A percentile compares a stretch with the other conserved stretches of the same genome.
phyloP scores from a whole-genome alignment of 2,329 filamentous ascomycete genomes.

The Calonectria crousiana region DNA sequence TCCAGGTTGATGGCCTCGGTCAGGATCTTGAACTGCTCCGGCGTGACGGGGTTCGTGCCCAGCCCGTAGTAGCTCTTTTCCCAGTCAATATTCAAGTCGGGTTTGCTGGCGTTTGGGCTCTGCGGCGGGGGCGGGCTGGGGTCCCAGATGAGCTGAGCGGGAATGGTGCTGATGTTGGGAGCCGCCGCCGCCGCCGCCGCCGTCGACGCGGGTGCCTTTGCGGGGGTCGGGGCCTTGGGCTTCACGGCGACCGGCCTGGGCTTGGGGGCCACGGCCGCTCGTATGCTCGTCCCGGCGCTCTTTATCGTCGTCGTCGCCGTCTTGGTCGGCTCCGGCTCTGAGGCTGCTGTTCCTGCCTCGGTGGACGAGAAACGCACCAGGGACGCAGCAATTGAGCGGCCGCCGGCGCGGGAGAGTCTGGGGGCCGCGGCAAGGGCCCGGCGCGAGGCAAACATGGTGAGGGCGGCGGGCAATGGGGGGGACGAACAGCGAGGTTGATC shows the following conservation, averaged over 20 bases:
- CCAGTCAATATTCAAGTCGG: constrained; percentile 74
- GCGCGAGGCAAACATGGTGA: constrained; percentile 45
- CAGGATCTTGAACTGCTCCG: constrained; percentile 77
- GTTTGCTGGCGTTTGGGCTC: constrained; percentile 3
- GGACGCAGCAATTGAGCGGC: constrained; percentile 32
- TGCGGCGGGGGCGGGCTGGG: constrained; percentile 27
- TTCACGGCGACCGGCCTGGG: neutral
- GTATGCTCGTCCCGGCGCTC: neutral
- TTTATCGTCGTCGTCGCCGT: neutral
- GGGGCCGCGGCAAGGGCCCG: constrained; percentile 37
- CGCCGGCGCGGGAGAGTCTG: constrained; percentile 27
- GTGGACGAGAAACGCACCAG: constrained; percentile 40
- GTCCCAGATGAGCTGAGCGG: neutral
- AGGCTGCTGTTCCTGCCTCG: constrained; percentile 23
- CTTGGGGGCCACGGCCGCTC: neutral
- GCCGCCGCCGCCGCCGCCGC: neutral
- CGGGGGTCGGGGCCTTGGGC: neutral
- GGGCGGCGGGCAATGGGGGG: constrained; percentile 1
- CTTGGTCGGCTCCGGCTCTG: neutral
- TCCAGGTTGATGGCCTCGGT: constrained; percentile 74
- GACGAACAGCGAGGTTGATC: neutral
- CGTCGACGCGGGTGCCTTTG: neutral
- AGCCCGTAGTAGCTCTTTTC: constrained; percentile 86
- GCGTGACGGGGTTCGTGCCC: constrained; percentile 75
- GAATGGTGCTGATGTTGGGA: neutral